Conservation (phyloP, 2,329 filamentous ascomycete species). For the Chaetomium olivaceum region DNA sequence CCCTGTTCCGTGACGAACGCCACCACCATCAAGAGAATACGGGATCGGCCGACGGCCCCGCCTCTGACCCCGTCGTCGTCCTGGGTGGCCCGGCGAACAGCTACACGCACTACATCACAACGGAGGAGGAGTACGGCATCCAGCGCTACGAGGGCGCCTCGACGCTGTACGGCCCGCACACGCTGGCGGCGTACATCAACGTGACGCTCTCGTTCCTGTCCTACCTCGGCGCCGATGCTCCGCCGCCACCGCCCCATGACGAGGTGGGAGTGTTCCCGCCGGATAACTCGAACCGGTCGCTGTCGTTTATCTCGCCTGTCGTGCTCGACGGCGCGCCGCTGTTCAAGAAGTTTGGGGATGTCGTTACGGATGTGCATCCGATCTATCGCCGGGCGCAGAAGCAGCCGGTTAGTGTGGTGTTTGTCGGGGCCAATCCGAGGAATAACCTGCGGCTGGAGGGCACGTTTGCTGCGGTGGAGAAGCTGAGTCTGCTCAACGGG, state of each 20-base stretch:
- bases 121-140: conserved; percentile 74
- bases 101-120: conserved; percentile 82
- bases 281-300: conserved; percentile 72
- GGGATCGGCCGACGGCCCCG: neutral
- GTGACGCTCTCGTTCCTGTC: conserved; percentile 71
- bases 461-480: conserved; percentile 78
- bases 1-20: conserved; percentile 45
- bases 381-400: conserved; percentile 62
- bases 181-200: conserved; percentile 85
- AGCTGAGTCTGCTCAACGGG: conserved; percentile 44
- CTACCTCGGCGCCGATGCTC: conserved; percentile 58
- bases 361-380: conserved; percentile 55
- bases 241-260: conserved; percentile 41
- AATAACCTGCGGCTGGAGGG: conserved; percentile 80
- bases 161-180: conserved; percentile 81
- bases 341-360: conserved; percentile 69
- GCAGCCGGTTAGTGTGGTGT: conserved; percentile 61
- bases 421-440: conserved; percentile 85
- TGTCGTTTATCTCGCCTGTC: conserved; percentile 79
- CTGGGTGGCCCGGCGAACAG: conserved; percentile 87
- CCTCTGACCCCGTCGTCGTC: conserved; percentile 65
- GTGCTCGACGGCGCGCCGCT: conserved; percentile 69
- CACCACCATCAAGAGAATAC: neutral
- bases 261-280: conserved; percentile 64
- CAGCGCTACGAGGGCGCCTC: conserved; percentile 96